Evolutionary conservation across 768 basidiomycete genomes (phyloP), one percentile per base, ranked within the genome.

Genomic region (Russula sp.): DNA sequence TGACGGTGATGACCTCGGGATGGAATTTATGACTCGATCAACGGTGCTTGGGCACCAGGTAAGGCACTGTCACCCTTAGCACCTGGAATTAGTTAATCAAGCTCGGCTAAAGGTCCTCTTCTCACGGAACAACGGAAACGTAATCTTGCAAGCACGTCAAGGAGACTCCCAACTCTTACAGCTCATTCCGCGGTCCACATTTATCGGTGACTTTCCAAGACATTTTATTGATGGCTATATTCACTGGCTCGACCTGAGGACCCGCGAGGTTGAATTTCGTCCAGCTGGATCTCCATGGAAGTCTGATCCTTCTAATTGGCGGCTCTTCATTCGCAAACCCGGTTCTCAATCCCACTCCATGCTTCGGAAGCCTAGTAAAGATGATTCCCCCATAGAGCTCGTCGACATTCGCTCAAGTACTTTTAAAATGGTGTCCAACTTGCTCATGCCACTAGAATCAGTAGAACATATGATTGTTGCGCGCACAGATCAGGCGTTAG

Each of bases 241-340:
- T 2, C 27, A 27, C 27, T 27, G 27, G 27, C 27, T 27, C 27
- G 27, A 27, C 27, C 27, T 27, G 27, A 27, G 27, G 27, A 27
- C 27, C 27, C 27, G 27, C 2, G 27, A 27, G 27, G 27, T 27
- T 27, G 27, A 27, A 27, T 27, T 27, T 3, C 27, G 27, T 27
- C 27, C 1, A 27, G 27, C 2, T 27, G 27, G 27, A 32, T 63
- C 64, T 14, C 54, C 66, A 6, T 78, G 77, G 77, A 40, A 60
- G 37, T 58, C 69, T 14, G 69, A 70, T 0, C 31, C 62, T 32
- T 44, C 66, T 5, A 73, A 75, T 57, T 77, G 75, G 77, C 52
- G 61, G 7, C 53, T 64, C 6, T 39, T 18, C 16, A 16, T 61
- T 6, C 32, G 7, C 2, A 27, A 53, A 27, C 27, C 27, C 3